Conservation (phyloP, 805 yeast genomes). For the Wickerhamomyces ciferrii region DNA sequence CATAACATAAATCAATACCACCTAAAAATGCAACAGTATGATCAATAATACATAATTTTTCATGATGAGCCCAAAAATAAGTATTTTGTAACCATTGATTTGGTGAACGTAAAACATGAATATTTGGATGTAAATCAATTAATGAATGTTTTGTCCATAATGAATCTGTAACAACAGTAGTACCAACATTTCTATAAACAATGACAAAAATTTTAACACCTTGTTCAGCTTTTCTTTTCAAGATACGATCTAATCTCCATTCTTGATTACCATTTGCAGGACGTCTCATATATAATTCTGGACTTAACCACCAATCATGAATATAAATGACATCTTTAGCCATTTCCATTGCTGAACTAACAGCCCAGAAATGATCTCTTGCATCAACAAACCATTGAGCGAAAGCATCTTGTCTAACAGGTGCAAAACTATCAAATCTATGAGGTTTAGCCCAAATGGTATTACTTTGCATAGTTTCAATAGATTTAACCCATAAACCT, state of each 20-base stretch:
- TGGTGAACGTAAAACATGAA: slow-evolving; percentile 90
- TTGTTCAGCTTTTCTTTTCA: slow-evolving; percentile 85
- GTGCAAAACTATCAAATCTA: slow-evolving; percentile 89
- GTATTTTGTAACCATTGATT: slow-evolving; percentile 91
- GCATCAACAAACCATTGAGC: slow-evolving; percentile 98
- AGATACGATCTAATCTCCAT: slow-evolving; percentile 83
- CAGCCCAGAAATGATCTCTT: slow-evolving; percentile 95
- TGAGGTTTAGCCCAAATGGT: slow-evolving; percentile 71
- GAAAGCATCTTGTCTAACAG: slow-evolving; percentile 75
- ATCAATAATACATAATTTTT: slow-evolving; percentile 82
- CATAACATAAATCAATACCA: slow-evolving; percentile 93
- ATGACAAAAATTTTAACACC: slow-evolving; percentile 94
- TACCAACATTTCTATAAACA: slow-evolving; percentile 89
- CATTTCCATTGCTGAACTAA: slow-evolving; percentile 85
- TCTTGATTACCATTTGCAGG: slow-evolving; percentile 95
- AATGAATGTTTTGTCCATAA: slow-evolving; percentile 91
- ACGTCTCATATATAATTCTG: slow-evolving; percentile 87
- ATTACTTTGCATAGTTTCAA: slow-evolving; percentile 59
- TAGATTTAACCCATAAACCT: slow-evolving; percentile 70
- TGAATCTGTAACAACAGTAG: slow-evolving; percentile 91
- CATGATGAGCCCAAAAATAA: slow-evolving; percentile 99
- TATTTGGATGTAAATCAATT: slow-evolving; percentile 76
- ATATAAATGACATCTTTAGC: slow-evolving; percentile 91
- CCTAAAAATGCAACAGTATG: slow-evolving; percentile 88
- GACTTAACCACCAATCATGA: slow-evolving; percentile 98